Percentiles rank a stretch among this genome's conserved stretches.
Conservation (phyloP, 1,284 basidiomycete genomes). For the Melampsora abietis-canadensis region DNA sequence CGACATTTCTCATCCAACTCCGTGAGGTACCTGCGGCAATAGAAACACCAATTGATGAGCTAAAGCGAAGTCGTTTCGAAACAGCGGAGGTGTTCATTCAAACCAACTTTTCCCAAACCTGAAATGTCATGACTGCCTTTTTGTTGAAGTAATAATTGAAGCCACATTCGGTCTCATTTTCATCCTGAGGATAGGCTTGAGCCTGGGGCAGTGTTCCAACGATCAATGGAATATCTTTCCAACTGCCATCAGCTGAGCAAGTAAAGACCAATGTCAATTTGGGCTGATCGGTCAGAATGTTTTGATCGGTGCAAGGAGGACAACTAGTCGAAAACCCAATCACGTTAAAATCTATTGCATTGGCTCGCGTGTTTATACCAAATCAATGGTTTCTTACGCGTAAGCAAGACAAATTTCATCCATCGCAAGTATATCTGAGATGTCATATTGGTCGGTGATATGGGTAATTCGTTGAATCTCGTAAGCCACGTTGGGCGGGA, state of each 20-base stretch:
- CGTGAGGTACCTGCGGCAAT: conserved; percentile 21
- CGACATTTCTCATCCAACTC: conserved; percentile 23
- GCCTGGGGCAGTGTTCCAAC: conserved; percentile 21
- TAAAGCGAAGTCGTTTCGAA: neutral
- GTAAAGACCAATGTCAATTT: conserved; percentile 33
- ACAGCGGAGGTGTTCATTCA: neutral
- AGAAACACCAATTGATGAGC: neutral
- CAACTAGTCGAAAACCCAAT: conserved; percentile 9
- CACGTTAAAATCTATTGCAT: neutral
- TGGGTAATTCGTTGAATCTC: conserved; percentile 25
- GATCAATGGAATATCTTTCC: conserved; percentile 35
- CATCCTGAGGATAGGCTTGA: conserved; percentile 28
- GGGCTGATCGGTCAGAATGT: conserved; percentile 2
- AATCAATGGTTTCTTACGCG: neutral
- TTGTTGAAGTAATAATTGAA: conserved; percentile 31
- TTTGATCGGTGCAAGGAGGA: conserved; percentile 17
- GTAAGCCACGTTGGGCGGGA: conserved; percentile 11
- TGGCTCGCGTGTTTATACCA: neutral
- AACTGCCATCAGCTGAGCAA: conserved; percentile 38
- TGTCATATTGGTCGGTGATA: conserved; percentile 22
- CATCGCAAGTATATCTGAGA: conserved; percentile 32
- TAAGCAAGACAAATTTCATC: conserved; percentile 35
- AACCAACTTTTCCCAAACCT: conserved; percentile 40
- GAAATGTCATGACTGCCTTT: conserved; percentile 33
- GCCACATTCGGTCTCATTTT: conserved; percentile 5